A percentile compares a stretch with the other conserved stretches of the same genome.
These are phyloP conservation scores for Penicillium sp. DNA, from an alignment of 2,329 filamentous ascomycete species.

Conservation along the genomic window DNA sequence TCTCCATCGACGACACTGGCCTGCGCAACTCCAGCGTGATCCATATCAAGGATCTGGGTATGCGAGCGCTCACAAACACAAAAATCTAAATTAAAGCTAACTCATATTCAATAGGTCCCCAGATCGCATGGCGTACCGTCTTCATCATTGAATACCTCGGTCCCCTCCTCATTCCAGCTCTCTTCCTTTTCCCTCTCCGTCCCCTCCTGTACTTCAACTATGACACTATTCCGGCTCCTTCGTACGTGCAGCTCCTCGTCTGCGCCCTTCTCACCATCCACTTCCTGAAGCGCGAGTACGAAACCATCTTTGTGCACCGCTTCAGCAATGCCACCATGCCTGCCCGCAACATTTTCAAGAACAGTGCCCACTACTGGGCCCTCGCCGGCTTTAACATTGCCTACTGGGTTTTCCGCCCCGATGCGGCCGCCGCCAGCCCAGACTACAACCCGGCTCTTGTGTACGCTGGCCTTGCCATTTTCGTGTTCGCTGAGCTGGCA, in stretches of 20 bases:
- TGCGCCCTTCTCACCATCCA: constrained; percentile 75
- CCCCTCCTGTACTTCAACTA: constrained; percentile 67
- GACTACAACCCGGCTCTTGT: constrained; percentile 56
- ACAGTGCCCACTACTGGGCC: constrained; percentile 92
- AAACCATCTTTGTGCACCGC: constrained; percentile 91
- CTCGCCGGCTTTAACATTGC: constrained; percentile 78
- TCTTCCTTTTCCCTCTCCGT: constrained; percentile 68
- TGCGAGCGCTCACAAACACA: constrained; percentile 22
- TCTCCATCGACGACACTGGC: constrained; percentile 56
- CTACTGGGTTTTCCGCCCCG: constrained; percentile 80
- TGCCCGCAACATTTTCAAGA: constrained; percentile 85
- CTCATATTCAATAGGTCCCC: constrained; percentile 62
- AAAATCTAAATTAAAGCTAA: constrained; percentile 18
- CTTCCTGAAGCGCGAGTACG: constrained; percentile 92
- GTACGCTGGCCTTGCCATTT: constrained; percentile 70
- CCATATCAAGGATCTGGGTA: constrained; percentile 92
- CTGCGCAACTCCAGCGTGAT: constrained; percentile 62
- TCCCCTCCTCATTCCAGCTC: constrained; percentile 81
- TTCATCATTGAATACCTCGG: constrained; percentile 95
- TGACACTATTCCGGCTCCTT: constrained; percentile 53
- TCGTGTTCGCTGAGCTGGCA: constrained; percentile 72
- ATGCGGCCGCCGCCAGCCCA: constrained; percentile 62
- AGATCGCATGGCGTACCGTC: constrained; percentile 90
- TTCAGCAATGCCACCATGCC: constrained; percentile 97
- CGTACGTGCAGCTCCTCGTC: constrained; percentile 68